Conservation (phyloP, 805 yeast genomes). For the Pachysolen tannophilus region DNA sequence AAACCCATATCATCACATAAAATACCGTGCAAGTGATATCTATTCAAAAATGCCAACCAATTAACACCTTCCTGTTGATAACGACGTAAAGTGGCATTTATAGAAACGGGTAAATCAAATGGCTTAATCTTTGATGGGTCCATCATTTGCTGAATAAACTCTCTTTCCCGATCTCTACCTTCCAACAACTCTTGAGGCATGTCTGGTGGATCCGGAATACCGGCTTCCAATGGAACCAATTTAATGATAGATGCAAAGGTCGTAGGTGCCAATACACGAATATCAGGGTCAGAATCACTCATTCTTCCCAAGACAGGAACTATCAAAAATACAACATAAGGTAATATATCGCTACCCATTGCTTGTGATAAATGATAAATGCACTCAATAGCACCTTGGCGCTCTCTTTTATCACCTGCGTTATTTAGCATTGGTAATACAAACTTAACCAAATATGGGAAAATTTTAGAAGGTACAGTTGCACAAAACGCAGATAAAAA, state of each 20-base stretch:
- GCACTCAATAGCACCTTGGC: conserved; percentile 94
- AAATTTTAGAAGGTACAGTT: conserved; percentile 58
- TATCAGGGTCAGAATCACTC: conserved; percentile 90
- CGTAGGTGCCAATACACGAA: conserved; percentile 87
- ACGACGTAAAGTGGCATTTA: conserved; percentile 85
- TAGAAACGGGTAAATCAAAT: conserved; percentile 82
- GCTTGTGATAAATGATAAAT: conserved; percentile 75
- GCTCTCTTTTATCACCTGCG: conserved; percentile 56
- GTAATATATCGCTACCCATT: conserved; percentile 86
- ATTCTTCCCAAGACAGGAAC: conserved; percentile 96
- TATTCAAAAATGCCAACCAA: conserved; percentile 93
- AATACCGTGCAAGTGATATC: conserved; percentile 93
- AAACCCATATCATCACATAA: conserved; percentile 99
- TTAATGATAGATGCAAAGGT: conserved; percentile 95
- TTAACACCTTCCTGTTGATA: conserved; percentile 98
- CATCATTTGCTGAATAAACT: conserved; percentile 95
- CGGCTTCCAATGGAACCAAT: conserved; percentile 93
- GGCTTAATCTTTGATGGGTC: conserved; percentile 87
- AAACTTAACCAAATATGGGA: conserved; percentile 70
- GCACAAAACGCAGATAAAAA: conserved; percentile 77
- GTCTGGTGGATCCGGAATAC: conserved; percentile 91
- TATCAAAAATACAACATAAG: conserved; percentile 89
- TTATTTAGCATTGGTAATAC: conserved; percentile 76
- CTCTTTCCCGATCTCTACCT: conserved; percentile 91
- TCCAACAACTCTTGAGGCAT: conserved; percentile 76